Evolutionary conservation across 768 basidiomycete species (phyloP).

Genomic region (Rhodotorula kratochvilovae): DNA sequence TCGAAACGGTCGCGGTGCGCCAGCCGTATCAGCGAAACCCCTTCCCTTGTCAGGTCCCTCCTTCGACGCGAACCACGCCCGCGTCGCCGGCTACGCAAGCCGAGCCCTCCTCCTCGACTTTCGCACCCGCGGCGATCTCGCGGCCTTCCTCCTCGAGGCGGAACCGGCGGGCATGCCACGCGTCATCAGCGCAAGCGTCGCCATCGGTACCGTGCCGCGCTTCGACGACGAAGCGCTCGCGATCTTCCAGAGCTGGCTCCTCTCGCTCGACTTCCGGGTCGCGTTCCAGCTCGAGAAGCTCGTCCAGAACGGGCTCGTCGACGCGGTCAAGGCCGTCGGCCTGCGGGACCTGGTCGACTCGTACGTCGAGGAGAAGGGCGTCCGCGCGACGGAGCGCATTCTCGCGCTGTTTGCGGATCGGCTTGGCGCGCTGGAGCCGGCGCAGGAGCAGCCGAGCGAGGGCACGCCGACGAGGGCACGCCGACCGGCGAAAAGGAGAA

Average conservation of each 20-base stretch:
- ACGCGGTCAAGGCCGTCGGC: neutral
- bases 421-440: neutral
- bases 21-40: neutral
- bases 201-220: neutral
- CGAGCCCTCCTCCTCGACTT: neutral
- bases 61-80: neutral
- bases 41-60: neutral
- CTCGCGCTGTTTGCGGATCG: constrained; percentile 5
- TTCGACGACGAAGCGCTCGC: neutral
- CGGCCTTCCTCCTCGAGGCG: neutral
- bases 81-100: neutral
- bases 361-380: neutral
- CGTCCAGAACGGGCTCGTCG: constrained; percentile 14
- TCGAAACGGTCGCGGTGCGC: neutral
- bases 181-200: neutral
- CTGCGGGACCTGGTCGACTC: constrained; percentile 1
- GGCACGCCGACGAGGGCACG: no score
- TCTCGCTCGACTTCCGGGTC: neutral
- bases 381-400: neutral
- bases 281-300: constrained; percentile 29
- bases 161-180: neutral
- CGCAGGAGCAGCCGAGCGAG: neutral
- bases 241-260: constrained; percentile 1
- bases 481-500: neutral
- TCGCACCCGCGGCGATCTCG: neutral